These are phyloP conservation scores for Kregervanrija delftensis DNA, from an alignment of 805 yeast genomes.

Conservation along the genomic window DNA sequence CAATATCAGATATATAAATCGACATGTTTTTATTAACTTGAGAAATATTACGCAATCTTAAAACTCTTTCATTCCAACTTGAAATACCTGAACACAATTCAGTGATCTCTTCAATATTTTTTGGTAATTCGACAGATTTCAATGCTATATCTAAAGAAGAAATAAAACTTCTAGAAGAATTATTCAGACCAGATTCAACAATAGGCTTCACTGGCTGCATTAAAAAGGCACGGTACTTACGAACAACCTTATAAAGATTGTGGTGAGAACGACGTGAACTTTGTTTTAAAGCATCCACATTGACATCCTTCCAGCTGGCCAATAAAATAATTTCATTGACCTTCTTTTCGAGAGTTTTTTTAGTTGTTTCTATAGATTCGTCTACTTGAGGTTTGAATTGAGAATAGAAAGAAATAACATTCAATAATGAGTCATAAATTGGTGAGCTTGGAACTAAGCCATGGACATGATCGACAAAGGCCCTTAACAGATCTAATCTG, in stretches of 20 bases:
- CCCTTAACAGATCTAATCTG: constrained; percentile 53
- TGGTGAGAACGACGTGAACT: constrained; percentile 88
- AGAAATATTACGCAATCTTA: constrained; percentile 44
- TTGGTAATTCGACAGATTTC: constrained; percentile 1
- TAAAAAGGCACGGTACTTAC: constrained; percentile 68
- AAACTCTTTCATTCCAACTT: constrained; percentile 51
- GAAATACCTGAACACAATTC: constrained; percentile 29
- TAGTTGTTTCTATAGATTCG: constrained; percentile 37
- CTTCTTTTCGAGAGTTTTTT: constrained; percentile 63
- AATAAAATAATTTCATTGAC: constrained; percentile 76
- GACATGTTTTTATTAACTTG: constrained; percentile 52
- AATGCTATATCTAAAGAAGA: neutral
- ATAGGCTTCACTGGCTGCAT: constrained; percentile 42
- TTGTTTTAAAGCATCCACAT: constrained; percentile 86
- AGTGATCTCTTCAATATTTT: constrained; percentile 4
- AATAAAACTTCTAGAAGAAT: constrained; percentile 3
- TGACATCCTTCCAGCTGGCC: constrained; percentile 97
- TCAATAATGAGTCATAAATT: constrained; percentile 39
- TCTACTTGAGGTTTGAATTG: constrained; percentile 54
- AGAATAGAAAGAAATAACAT: constrained; percentile 55
- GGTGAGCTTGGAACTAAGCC: constrained; percentile 22
- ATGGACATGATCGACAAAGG: constrained; percentile 54
- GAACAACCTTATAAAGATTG: constrained; percentile 71
- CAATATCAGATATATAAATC: constrained; percentile 33
- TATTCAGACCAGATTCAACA: constrained; percentile 53